phyloP scores from a whole-genome alignment of 2,329 filamentous ascomycete genomes.

The Colletotrichum kahawae region DNA sequence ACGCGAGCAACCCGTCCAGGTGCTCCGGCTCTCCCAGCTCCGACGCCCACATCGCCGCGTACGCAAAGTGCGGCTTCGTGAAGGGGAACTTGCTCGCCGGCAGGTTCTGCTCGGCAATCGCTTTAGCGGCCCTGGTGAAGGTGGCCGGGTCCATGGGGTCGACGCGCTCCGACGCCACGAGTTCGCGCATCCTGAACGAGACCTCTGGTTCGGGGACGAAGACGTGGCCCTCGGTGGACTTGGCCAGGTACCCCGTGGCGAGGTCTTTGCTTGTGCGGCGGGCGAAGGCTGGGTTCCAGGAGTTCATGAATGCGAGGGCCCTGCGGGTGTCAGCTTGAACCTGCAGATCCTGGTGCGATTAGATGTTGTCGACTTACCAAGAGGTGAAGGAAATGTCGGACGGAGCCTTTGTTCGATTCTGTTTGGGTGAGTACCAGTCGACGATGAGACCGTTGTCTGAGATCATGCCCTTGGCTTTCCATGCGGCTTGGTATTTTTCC shows the following conservation, averaged over 20 bases:
- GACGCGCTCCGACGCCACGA: neutral
- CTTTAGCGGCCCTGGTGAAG: neutral
- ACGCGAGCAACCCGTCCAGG: slow-evolving; percentile 27
- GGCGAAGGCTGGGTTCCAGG: slow-evolving; percentile 38
- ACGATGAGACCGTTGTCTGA: slow-evolving; percentile 28
- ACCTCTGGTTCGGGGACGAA: neutral
- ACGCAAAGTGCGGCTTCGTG: slow-evolving; percentile 27
- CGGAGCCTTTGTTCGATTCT: neutral
- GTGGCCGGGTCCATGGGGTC: neutral
- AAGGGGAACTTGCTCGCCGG: neutral
- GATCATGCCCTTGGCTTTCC: slow-evolving; percentile 34
- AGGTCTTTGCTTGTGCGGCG: neutral
- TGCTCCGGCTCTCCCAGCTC: slow-evolving; percentile 29
- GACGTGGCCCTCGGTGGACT: neutral
- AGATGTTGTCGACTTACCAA: neutral
- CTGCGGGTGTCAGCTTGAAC: neutral
- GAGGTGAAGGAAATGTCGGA: neutral
- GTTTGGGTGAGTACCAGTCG: slow-evolving; percentile 16
- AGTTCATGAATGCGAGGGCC: slow-evolving; percentile 36
- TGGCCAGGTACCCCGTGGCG: neutral
- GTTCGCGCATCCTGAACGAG: neutral
- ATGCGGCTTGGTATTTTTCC: slow-evolving; percentile 40
- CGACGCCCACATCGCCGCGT: slow-evolving; percentile 36
- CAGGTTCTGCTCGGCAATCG: neutral
- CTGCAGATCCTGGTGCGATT: too few relatives aligned